Evolutionary conservation across 768 basidiomycete species (phyloP).

Genomic region (Amanita rubescens): DNA sequence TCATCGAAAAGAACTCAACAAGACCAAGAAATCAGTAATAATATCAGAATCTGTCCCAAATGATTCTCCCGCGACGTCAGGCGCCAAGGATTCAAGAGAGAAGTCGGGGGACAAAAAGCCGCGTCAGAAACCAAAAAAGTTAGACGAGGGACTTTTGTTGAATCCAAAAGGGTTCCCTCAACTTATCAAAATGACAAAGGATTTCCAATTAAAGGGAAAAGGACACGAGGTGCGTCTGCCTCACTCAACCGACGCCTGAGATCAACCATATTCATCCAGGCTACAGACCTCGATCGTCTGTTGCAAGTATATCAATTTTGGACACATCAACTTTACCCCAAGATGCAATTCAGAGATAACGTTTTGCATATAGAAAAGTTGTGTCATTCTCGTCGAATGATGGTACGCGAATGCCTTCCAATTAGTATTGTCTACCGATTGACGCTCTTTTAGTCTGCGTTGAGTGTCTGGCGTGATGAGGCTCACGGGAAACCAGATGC

Average conservation of each 20-base stretch:
- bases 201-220: conserved; percentile 80
- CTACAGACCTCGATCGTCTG: conserved; percentile 72
- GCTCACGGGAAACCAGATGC: conserved; percentile 27
- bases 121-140: conserved; percentile 43
- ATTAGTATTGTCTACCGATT: background rate
- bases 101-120: conserved; percentile 31
- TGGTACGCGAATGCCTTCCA: conserved; percentile 42
- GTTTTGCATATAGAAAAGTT: conserved; percentile 81
- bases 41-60: conserved; percentile 35
- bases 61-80: background rate
- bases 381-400: conserved; percentile 80
- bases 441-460: conserved; percentile 35
- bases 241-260: background rate
- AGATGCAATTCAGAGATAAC: conserved; percentile 81
- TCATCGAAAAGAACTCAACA: conserved; percentile 46
- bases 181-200: conserved; percentile 68
- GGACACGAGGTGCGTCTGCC: conserved; percentile 70
- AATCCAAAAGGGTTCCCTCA: conserved; percentile 72
- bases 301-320: conserved; percentile 89
- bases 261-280: conserved; percentile 32
- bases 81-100: conserved; percentile 5
- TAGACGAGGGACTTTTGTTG: conserved; percentile 74
- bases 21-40: conserved; percentile 21
- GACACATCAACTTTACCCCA: conserved; percentile 91
- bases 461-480: conserved; percentile 77